Evolutionary conservation across 495 filamentous ascomycete species (phyloP).

Genomic region (Cercophora sp.): DNA sequence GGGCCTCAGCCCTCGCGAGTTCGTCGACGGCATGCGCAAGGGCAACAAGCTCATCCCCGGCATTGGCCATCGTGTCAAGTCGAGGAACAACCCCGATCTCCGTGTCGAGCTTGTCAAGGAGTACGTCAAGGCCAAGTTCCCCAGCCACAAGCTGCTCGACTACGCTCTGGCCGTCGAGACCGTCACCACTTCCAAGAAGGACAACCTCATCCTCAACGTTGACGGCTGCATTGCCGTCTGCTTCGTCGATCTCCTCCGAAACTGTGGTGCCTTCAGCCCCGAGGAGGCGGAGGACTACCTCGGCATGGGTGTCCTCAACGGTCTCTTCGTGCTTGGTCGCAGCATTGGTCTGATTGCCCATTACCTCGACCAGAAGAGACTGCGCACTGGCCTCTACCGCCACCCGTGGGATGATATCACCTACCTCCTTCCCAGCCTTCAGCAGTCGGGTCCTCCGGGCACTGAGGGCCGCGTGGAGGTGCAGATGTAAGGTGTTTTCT

Average conservation of each 20-base stretch:
- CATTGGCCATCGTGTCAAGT: conserved; percentile 99
- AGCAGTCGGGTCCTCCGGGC: conserved; percentile 65
- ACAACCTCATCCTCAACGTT: conserved; percentile 99
- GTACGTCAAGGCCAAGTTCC: conserved; percentile 95
- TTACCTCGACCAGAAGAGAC: conserved; percentile 98
- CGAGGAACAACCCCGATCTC: conserved; percentile 98
- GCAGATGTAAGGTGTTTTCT: conserved; percentile 23
- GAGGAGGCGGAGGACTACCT: conserved; percentile 84
- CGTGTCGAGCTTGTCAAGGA: conserved; percentile 99
- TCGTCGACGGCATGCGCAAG: conserved; percentile 97
- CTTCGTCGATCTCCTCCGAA: conserved; percentile 95
- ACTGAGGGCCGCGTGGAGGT: conserved; percentile 91
- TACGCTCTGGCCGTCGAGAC: conserved; percentile 97
- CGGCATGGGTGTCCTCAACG: conserved; percentile 95
- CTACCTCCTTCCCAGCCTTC: conserved; percentile 83
- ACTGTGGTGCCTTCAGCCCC: conserved; percentile 89
- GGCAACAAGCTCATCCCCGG: conserved; percentile 99
- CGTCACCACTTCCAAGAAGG: conserved; percentile 99
- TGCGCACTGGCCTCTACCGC: conserved; percentile 95
- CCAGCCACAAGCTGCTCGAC: conserved; percentile 92
- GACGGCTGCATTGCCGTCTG: conserved; percentile 97
- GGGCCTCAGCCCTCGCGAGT: conserved; percentile 95
- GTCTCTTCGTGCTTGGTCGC: conserved; percentile 94
- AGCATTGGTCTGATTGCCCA: conserved; percentile 98
- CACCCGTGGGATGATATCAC: conserved; percentile 99